Evolutionary conservation across 2,329 filamentous ascomycete species (phyloP).

Genomic region (Hypoxylon sp.): DNA sequence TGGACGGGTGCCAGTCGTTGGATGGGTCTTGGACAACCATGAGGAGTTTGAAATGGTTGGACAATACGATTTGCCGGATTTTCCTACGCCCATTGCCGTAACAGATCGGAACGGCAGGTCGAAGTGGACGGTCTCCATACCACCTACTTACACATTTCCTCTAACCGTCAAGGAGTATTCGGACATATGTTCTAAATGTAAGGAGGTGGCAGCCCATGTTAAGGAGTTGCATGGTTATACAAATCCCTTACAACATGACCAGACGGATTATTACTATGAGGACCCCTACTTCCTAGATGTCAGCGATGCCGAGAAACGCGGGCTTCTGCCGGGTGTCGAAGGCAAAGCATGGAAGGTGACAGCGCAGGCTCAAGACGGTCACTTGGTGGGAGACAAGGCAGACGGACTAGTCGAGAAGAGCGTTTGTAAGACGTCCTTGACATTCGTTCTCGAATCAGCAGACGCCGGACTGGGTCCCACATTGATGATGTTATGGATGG

Average conservation of each 20-base stretch:
- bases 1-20: constrained; percentile 52
- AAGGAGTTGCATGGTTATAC: constrained; percentile 62
- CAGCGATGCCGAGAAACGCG: constrained; percentile 74
- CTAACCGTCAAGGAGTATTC: constrained; percentile 74
- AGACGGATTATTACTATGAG: constrained; percentile 68
- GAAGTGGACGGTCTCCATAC: constrained; percentile 87
- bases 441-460: constrained; percentile 79
- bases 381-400: constrained; percentile 63
- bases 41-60: constrained; percentile 76
- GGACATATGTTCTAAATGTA: constrained; percentile 76
- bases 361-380: constrained; percentile 48
- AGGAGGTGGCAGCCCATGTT: constrained; percentile 72
- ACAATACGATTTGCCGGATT: constrained; percentile 74
- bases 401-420: constrained; percentile 61
- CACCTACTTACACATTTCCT: constrained; percentile 74
- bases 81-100: constrained; percentile 79
- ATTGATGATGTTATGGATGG: constrained; percentile 84
- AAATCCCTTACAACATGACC: constrained; percentile 59
- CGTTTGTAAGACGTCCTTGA: constrained; percentile 78
- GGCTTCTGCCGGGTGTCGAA: constrained; percentile 67
- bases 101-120: constrained; percentile 73
- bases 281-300: constrained; percentile 83
- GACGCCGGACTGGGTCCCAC: constrained; percentile 83
- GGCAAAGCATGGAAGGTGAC: constrained; percentile 57
- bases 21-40: constrained; percentile 57